Conservation (phyloP, 129 eudicot genomes). For the Sambucus nigra region DNA sequence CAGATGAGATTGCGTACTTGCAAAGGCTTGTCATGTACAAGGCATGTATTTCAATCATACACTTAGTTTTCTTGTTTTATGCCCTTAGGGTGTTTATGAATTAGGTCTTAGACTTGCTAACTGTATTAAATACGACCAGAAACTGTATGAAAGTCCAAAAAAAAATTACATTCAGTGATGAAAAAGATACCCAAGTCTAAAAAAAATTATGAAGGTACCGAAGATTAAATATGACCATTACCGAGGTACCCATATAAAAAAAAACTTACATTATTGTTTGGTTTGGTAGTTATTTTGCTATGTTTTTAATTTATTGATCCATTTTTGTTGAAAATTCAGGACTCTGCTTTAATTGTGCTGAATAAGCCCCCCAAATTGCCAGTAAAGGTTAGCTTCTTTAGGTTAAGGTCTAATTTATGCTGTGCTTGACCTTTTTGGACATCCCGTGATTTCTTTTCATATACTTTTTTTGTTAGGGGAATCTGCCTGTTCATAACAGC, state of each 20-base stretch:
- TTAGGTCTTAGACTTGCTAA: conserved; percentile 5
- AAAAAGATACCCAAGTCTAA: no score
- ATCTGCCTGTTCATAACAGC: conserved; percentile 80
- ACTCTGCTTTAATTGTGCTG: conserved; percentile 69
- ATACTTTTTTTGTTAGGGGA: conserved; percentile 37
- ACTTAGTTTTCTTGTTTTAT: background rate
- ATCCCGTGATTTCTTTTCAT: background rate
- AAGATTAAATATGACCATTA: no score
- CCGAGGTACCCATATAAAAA: no score
- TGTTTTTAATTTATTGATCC: conserved; percentile 7
- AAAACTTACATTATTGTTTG: background rate
- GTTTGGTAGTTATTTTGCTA: background rate
- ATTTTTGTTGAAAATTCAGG: conserved; percentile 40
- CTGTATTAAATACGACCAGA: no score
- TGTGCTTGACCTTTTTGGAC: background rate
- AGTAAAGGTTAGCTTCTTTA: conserved; percentile 52
- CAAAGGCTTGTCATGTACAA: conserved; percentile 86
- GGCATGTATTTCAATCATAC: conserved; percentile 26
- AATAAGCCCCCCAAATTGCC: conserved; percentile 95
- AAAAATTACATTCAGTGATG: no score
- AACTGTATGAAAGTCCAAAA: no score
- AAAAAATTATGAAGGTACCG: no score
- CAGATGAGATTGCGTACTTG: conserved; percentile 76
- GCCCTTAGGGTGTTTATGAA: background rate
- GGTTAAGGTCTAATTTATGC: background rate